phyloP scores from a whole-genome alignment of 306 rosid genomes.

The Casuarina equisetifolia region DNA sequence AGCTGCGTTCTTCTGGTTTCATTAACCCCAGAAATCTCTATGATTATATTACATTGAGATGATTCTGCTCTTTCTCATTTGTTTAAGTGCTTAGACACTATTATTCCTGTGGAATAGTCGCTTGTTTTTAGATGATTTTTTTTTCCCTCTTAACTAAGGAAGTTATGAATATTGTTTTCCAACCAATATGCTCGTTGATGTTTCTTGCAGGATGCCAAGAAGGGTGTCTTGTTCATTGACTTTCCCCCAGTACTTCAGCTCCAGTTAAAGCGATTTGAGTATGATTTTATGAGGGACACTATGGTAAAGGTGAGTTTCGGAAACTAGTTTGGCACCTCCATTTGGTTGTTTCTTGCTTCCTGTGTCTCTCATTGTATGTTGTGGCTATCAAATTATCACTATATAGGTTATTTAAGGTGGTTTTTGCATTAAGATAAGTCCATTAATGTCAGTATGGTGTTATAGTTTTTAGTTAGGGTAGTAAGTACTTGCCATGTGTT shows the following conservation, averaged over 20 bases:
- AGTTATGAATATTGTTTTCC: neutral
- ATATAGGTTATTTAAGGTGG: neutral
- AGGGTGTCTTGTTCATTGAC: conserved; percentile 89
- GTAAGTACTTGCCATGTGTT: neutral
- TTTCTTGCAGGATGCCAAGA: conserved; percentile 83
- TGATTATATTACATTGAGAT: neutral
- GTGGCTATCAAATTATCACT: neutral
- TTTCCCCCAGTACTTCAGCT: conserved; percentile 98
- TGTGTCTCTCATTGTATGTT: neutral
- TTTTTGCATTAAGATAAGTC: neutral
- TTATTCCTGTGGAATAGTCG: neutral
- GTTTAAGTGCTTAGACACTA: neutral
- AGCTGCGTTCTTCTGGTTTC: neutral
- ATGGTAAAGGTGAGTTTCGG: conserved; percentile 84
- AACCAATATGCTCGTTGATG: neutral
- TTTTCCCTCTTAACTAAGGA: neutral
- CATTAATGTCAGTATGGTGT: neutral
- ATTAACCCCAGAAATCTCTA: too few species aligned
- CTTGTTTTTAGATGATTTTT: neutral
- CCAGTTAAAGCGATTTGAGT: conserved; percentile 90
- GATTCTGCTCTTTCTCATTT: neutral
- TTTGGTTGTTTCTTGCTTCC: conserved; percentile 8
- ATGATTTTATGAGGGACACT: conserved; percentile 80
- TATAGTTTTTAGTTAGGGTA: neutral
- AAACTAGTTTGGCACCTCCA: conserved; percentile 1